These are phyloP conservation scores for Leishmania amazonensis DNA, from an alignment of 208 protist species.

Conservation along the genomic window DNA sequence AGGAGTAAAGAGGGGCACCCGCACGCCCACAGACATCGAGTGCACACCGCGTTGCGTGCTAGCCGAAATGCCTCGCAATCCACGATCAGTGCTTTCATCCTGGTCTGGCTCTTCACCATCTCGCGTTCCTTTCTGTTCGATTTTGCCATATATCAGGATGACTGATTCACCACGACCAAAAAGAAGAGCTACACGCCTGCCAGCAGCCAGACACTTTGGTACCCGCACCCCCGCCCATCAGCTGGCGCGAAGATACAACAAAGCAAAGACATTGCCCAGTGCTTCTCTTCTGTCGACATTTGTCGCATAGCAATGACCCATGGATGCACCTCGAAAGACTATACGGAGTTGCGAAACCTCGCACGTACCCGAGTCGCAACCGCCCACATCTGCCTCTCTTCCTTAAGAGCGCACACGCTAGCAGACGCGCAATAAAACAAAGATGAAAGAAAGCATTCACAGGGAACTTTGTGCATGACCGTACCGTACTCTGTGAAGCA, in stretches of 20 bases:
- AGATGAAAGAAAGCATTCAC: not conserved
- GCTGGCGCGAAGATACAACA: slow-evolving; percentile 1
- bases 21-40: not conserved
- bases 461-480: not conserved
- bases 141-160: not conserved
- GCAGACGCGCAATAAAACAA: slow-evolving; percentile 1
- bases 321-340: not conserved
- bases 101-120: not conserved
- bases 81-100: not conserved
- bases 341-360: not conserved
- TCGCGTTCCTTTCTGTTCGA: not conserved
- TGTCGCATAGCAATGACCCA: not conserved
- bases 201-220: not conserved
- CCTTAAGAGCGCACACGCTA: not conserved
- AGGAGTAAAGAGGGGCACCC: no score
- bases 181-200: not conserved
- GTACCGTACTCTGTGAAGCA: not conserved
- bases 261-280: not conserved
- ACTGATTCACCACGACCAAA: not conserved
- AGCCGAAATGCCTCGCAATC: not conserved
- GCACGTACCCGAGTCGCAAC: not conserved
- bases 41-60: not conserved
- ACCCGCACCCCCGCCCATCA: not conserved
- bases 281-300: not conserved
- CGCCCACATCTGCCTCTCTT: not conserved